Conservation (phyloP, 208 protist species). For the Crithidia bombi region DNA sequence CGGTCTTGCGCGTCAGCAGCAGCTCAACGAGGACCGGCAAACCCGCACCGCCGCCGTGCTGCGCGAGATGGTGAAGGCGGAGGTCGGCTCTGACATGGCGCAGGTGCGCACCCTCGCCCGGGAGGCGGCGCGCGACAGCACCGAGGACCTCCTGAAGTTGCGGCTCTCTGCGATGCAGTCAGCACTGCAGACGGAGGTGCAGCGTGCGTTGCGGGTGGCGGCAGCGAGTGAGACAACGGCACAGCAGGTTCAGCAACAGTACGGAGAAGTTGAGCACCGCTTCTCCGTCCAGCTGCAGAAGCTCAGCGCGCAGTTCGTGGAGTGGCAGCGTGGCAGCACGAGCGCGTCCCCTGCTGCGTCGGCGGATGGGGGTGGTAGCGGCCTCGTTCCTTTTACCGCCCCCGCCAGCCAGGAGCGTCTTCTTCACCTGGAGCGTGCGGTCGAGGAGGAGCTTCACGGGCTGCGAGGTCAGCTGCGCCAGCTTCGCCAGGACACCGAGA, state of each 20-base stretch:
- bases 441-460: slow-evolving; percentile 20
- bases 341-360: background rate
- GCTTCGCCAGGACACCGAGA: slow-evolving; percentile 17
- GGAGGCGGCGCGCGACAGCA: slow-evolving; percentile 66
- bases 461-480: slow-evolving; percentile 24
- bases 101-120: slow-evolving; percentile 72
- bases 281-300: slow-evolving; percentile 25
- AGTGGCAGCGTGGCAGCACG: slow-evolving; percentile 31
- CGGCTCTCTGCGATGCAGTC: slow-evolving; percentile 56
- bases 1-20: slow-evolving; percentile 46
- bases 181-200: slow-evolving; percentile 54
- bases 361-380: background rate
- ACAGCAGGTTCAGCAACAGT: slow-evolving; percentile 38
- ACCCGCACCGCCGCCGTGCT: slow-evolving; percentile 39
- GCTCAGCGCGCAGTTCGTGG: slow-evolving; percentile 30
- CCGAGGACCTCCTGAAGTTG: slow-evolving; percentile 66
- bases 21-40: slow-evolving; percentile 55
- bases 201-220: slow-evolving; percentile 54
- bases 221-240: slow-evolving; percentile 42
- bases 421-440: slow-evolving; percentile 9
- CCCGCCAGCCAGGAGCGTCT: slow-evolving; percentile 16
- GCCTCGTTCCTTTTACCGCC: background rate
- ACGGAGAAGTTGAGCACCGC: slow-evolving; percentile 20
- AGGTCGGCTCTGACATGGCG: slow-evolving; percentile 69
- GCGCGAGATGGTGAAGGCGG: slow-evolving; percentile 54